Base-by-base conservation (phyloP, 139 green algal species). In the Tetratostichococcus sp. region DNA sequence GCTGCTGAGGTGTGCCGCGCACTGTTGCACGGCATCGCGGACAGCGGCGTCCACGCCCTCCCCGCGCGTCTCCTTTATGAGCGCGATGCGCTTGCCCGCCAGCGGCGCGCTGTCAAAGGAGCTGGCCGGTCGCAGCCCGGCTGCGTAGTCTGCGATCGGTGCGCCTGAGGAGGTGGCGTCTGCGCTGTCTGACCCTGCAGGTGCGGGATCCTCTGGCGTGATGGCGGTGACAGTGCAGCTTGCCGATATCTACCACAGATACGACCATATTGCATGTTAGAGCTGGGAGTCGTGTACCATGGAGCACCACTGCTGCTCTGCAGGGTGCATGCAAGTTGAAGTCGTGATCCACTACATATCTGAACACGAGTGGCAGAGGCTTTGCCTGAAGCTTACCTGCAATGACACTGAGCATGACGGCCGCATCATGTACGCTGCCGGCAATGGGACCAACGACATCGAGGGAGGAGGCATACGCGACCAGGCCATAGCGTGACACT, bases 401-500 rank as follows among this genome's bases (percentile, higher is more conserved):
- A n/a, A 98, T 96, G 4, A 77, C 86, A 5, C 82, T 73, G 39
- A 98, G 84, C 67, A 98, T 22, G 16, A 89, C 67, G 8, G 94
- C 95, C 1, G 90, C 93, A 74, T 99, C 96, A 59, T 93, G 88
- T 35, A 98, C 96, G 32, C 30, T 92, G 43, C 31, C 31, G 0
- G 88, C 83, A 71, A 99, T 75, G 25, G 90, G 88, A 0, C 96
- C 96, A 11, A 99, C 86, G 26, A 65, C 79, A 80, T 99, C 96
- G 57, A 99, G 84, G 25, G 89, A 97, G 4, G 89, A 97, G 1
- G 88, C 95, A 73, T 99, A 99, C 0, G 93, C 87, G n/a, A 99
- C 84, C 35, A 99, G 83, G 30, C 96, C 96, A 70, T 90, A 91
- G 16, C 96, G 86, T 0, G 89, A 96, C 21, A 99, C 88, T 0